Conservation (phyloP, 2,329 filamentous ascomycete genomes). For the Cercospora zeina region DNA sequence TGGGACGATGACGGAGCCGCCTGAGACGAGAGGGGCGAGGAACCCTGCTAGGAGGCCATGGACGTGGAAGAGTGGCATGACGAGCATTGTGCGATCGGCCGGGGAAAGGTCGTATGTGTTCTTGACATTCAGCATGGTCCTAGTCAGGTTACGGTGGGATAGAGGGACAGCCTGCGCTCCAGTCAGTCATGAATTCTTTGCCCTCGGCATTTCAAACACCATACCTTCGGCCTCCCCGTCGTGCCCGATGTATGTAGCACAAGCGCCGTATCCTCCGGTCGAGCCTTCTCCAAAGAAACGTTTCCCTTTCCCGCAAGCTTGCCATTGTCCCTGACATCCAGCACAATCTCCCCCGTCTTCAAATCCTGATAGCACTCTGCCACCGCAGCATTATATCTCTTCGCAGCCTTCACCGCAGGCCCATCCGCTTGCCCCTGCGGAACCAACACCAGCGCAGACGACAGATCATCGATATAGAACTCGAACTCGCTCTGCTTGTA, state of each 20-base stretch:
- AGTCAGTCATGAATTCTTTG: background rate
- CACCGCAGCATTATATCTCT: slow-evolving; percentile 78
- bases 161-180: slow-evolving; percentile 65
- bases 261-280: slow-evolving; percentile 75
- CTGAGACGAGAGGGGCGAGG: slow-evolving; percentile 71
- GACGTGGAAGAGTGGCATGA: slow-evolving; percentile 90
- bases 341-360: slow-evolving; percentile 61
- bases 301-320: slow-evolving; percentile 59
- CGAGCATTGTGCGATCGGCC: slow-evolving; percentile 75
- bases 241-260: slow-evolving; percentile 84
- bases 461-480: slow-evolving; percentile 87
- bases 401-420: slow-evolving; percentile 72
- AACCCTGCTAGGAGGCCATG: slow-evolving; percentile 84
- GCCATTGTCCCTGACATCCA: slow-evolving; percentile 76
- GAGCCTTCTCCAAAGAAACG: slow-evolving; percentile 55
- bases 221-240: slow-evolving; percentile 72
- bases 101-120: slow-evolving; percentile 71
- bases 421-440: slow-evolving; percentile 67
- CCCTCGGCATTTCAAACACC: background rate
- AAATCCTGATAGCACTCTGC: slow-evolving; percentile 80
- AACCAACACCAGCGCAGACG: slow-evolving; percentile 74
- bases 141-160: slow-evolving; percentile 76
- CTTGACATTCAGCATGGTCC: slow-evolving; percentile 81
- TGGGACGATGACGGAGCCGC: slow-evolving; percentile 78
- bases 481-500: slow-evolving; percentile 91